A percentile compares a stretch with the other conserved stretches of the same genome.
Evolutionary conservation across 2,329 filamentous ascomycete species (phyloP).

Genomic region (Xylariomycetidae sp.): DNA sequence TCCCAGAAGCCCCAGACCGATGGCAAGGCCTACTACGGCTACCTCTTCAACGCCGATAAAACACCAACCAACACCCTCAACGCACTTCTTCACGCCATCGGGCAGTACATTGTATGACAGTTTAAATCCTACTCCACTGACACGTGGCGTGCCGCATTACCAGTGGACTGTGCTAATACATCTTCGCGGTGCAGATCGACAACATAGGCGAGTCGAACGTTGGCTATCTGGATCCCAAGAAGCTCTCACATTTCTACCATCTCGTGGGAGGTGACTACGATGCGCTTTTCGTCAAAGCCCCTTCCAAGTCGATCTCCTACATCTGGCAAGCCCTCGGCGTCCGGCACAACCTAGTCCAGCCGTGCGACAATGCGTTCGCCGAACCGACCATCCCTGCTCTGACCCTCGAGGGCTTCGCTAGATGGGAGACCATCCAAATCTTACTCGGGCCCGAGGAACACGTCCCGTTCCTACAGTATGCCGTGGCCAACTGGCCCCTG

Average conservation of each 20-base stretch:
- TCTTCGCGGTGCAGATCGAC: constrained; percentile 37
- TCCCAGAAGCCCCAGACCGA: constrained; percentile 13
- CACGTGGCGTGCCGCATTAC: constrained; percentile 1
- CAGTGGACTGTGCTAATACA: constrained; percentile 1
- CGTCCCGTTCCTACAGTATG: constrained; percentile 73
- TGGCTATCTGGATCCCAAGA: constrained; percentile 53
- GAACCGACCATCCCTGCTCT: constrained; percentile 76
- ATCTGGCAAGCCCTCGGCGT: constrained; percentile 91
- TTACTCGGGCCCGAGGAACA: constrained; percentile 84
- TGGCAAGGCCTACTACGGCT: constrained; percentile 50
- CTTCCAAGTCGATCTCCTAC: constrained; percentile 71
- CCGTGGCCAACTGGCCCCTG: constrained; percentile 71
- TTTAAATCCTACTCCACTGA: too few species aligned
- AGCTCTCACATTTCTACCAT: constrained; percentile 72
- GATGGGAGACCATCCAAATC: constrained; percentile 90
- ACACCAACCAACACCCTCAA: constrained; percentile 61
- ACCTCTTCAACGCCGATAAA: constrained; percentile 64
- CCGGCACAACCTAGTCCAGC: constrained; percentile 72
- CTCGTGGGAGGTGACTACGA: constrained; percentile 72
- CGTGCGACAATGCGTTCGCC: constrained; percentile 64
- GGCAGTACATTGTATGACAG: constrained; percentile 61
- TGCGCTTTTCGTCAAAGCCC: constrained; percentile 70
- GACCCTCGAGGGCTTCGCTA: constrained; percentile 77
- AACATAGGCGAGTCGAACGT: constrained; percentile 53
- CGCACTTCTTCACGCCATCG: constrained; percentile 62